A percentile compares a stretch with the other conserved stretches of the same genome.
phyloP scores from a whole-genome alignment of 2,329 filamentous ascomycete species.

The Myriosclerotinia duriaeana region DNA sequence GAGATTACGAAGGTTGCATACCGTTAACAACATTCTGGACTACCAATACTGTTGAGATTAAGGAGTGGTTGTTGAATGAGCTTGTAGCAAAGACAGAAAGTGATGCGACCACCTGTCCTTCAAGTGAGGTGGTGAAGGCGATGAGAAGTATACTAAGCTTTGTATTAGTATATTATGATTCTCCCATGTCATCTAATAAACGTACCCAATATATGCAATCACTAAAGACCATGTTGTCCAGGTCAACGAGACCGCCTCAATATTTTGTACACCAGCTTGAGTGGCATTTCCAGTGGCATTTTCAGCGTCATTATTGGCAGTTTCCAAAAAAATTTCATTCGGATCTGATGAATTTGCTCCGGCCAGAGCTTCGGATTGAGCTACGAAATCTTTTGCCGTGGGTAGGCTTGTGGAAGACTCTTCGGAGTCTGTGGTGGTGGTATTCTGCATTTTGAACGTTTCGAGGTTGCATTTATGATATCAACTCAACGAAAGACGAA shows the following conservation, averaged over 20 bases:
- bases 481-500: background rate
- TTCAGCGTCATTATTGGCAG: background rate
- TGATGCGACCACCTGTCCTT: slow-evolving; percentile 43
- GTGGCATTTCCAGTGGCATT: slow-evolving; percentile 13
- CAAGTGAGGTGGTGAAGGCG: slow-evolving; percentile 20
- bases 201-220: slow-evolving; percentile 31
- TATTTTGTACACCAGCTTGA: slow-evolving; percentile 31
- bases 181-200: background rate
- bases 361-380: background rate
- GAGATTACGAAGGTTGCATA: background rate
- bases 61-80: slow-evolving; percentile 52
- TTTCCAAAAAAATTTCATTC: background rate
- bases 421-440: background rate
- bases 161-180: slow-evolving; percentile 32
- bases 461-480: background rate
- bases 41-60: slow-evolving; percentile 38
- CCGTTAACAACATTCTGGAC: slow-evolving; percentile 21
- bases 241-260: slow-evolving; percentile 32
- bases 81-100: slow-evolving; percentile 45
- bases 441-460: background rate
- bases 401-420: background rate
- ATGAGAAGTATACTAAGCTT: slow-evolving; percentile 49
- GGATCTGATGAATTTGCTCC: background rate
- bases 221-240: slow-evolving; percentile 34
- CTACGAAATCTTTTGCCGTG: background rate